Conservation (phyloP, 2,329 filamentous ascomycete genomes). For the Neonectria coccinea region DNA sequence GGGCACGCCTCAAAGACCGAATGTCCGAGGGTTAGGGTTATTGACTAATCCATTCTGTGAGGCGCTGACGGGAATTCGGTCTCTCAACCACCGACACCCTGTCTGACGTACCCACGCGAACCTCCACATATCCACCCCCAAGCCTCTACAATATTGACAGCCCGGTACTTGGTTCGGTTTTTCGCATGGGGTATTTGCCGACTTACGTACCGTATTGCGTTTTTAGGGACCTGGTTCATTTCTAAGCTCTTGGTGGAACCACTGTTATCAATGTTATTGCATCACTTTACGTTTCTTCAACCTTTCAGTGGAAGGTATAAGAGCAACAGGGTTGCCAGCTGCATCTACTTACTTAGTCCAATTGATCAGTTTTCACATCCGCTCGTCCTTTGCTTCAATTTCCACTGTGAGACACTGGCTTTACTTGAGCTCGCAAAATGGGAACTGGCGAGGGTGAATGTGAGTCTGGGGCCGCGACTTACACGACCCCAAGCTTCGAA, state of each 20-base stretch:
- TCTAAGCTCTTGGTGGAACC: conserved; percentile 7
- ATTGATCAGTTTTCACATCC: neutral
- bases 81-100: conserved; percentile 38
- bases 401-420: neutral
- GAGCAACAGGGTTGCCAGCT: neutral
- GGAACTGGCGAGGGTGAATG: conserved; percentile 17
- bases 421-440: conserved; percentile 23
- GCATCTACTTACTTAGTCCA: neutral
- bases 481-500: neutral
- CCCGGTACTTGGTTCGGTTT: neutral
- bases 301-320: conserved; percentile 7
- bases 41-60: neutral
- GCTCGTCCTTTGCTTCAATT: neutral
- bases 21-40: conserved; percentile 34
- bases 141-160: neutral
- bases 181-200: neutral
- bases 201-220: conserved; percentile 4
- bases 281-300: neutral
- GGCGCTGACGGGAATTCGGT: conserved; percentile 29
- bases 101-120: conserved; percentile 28
- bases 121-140: conserved; percentile 30
- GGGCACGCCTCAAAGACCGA: conserved; percentile 10
- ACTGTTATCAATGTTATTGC: conserved; percentile 4
- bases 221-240: neutral
- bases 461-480: conserved; percentile 19